Percentiles rank a stretch among this genome's conserved stretches.
These are phyloP conservation scores for Protomyces macrosporus DNA, from an alignment of 1,139 yeast species.

Conservation along the genomic window DNA sequence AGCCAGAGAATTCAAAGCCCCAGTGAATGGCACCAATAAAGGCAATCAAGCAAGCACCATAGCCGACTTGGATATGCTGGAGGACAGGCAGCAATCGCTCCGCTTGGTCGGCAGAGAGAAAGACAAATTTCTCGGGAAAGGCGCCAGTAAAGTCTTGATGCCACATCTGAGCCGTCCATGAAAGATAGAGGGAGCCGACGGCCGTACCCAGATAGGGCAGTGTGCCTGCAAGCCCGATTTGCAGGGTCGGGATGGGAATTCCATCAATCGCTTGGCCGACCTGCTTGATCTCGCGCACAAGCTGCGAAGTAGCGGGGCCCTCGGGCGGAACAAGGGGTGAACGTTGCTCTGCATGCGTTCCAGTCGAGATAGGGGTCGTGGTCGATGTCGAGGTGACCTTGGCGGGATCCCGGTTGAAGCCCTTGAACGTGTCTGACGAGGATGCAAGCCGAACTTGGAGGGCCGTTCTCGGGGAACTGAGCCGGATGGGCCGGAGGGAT, in stretches of 20 bases:
- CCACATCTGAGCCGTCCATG: conserved; percentile 20
- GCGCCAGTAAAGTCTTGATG: conserved; percentile 9
- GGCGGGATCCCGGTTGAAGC: conserved; percentile 1
- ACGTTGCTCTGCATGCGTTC: conserved; percentile 19
- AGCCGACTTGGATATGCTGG: conserved; percentile 26
- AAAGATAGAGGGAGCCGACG: conserved; percentile 10
- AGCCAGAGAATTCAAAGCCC: conserved; percentile 25
- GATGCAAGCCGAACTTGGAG: not conserved
- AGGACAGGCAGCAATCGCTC: conserved; percentile 15
- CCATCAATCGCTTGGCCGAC: conserved; percentile 18
- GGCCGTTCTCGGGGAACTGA: not conserved
- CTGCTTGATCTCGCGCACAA: conserved; percentile 13
- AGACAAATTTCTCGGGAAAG: conserved; percentile 11
- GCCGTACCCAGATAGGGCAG: conserved; percentile 25
- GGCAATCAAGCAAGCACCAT: conserved; percentile 25
- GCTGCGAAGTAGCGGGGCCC: conserved; percentile 9
- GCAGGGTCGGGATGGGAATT: conserved; percentile 22
- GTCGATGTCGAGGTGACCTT: conserved; percentile 22
- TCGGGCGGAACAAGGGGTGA: conserved; percentile 20
- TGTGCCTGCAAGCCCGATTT: conserved; percentile 24
- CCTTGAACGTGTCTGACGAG: not conserved
- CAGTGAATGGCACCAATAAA: conserved; percentile 27
- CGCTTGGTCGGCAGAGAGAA: conserved; percentile 13
- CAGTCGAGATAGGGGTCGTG: conserved; percentile 21
- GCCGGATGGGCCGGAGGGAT: too few species aligned